phyloP scores from a whole-genome alignment of 305 asterid genomes.

The Withania somnifera region DNA sequence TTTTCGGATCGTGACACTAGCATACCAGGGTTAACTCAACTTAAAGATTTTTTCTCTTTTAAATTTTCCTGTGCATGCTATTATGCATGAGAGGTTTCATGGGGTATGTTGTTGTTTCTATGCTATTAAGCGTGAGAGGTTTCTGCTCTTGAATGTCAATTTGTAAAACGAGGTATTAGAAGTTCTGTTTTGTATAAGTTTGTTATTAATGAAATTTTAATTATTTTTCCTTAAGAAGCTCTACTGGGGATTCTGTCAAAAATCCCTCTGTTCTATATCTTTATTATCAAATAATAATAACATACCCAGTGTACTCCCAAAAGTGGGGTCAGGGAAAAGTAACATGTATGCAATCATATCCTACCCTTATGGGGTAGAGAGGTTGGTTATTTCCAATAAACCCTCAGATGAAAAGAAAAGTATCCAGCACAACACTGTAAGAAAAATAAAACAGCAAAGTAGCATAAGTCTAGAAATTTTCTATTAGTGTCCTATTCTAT shows the following conservation, averaged over 20 bases:
- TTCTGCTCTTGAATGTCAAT: neutral
- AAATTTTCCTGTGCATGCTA: neutral
- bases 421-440: too few relatives aligned
- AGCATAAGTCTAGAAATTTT: neutral
- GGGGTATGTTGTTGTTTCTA: too few relatives aligned
- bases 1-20: too few relatives aligned
- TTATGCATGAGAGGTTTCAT: neutral
- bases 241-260: neutral
- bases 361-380: too few relatives aligned
- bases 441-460: too few relatives aligned
- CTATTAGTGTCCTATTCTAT: neutral
- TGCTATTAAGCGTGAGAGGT: too few relatives aligned
- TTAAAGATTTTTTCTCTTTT: neutral
- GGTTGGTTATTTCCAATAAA: too few relatives aligned
- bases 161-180: neutral
- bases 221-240: neutral
- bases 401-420: too few relatives aligned
- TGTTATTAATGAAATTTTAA: neutral
- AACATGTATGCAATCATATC: too few relatives aligned
- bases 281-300: neutral
- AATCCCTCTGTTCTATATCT: neutral
- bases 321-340: too few relatives aligned
- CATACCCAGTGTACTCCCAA: too few relatives aligned
- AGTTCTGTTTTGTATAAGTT: neutral
- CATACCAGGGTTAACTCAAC: too few relatives aligned